Evolutionary conservation across 169 alveolate genomes (phyloP).

Genomic region (Eimeria acervulina): DNA sequence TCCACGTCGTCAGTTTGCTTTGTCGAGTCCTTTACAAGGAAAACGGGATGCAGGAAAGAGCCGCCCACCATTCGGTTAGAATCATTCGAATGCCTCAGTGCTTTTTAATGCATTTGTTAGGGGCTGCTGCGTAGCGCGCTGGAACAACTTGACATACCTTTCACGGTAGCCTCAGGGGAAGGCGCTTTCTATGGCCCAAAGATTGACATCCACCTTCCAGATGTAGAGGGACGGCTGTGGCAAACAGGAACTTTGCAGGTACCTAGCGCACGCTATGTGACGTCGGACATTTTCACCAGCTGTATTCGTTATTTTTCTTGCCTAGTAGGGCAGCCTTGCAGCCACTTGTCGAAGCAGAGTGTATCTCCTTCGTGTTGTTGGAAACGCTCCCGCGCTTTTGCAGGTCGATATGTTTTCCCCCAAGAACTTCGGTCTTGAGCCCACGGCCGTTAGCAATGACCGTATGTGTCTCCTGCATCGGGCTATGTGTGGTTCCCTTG

Average conservation of each 20-base stretch:
- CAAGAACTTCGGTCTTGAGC: slow-evolving; percentile 35
- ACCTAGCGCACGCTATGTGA: neutral
- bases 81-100: neutral
- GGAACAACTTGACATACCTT: neutral
- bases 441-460: slow-evolving; percentile 6
- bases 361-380: neutral
- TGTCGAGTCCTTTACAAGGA: neutral
- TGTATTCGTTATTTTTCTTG: neutral
- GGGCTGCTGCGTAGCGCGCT: slow-evolving; percentile 58
- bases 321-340: neutral
- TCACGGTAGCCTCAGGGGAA: slow-evolving; percentile 50
- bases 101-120: slow-evolving; percentile 1
- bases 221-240: slow-evolving; percentile 78
- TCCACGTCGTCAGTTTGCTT: neutral
- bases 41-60: neutral
- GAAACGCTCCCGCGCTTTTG: neutral
- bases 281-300: neutral
- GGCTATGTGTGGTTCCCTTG: slow-evolving; percentile 83
- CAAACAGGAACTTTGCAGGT: slow-evolving; percentile 83
- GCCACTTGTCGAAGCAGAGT: neutral
- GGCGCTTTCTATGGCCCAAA: slow-evolving; percentile 86
- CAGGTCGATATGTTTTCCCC: slow-evolving; percentile 73
- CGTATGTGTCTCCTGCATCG: slow-evolving; percentile 81
- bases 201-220: slow-evolving; percentile 74
- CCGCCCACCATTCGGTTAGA: neutral